Evolutionary conservation across 768 basidiomycete genomes (phyloP).

Genomic region (Lactarius psammicola): DNA sequence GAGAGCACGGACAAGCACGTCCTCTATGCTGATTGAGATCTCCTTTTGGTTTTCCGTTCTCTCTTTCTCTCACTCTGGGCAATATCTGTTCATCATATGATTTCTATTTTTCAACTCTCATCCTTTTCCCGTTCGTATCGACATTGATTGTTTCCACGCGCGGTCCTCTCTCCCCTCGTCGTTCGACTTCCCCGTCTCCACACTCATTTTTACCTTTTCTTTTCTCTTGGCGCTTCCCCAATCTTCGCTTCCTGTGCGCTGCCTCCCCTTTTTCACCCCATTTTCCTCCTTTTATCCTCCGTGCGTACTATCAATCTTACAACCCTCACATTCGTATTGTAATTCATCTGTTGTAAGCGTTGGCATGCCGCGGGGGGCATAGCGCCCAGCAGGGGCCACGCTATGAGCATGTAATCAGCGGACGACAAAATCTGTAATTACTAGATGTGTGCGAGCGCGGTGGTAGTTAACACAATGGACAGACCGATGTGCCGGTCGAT

Average conservation of each 20-base stretch:
- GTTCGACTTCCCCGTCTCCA: background rate
- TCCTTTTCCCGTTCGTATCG: background rate
- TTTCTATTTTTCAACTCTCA: background rate
- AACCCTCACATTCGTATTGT: slow-evolving; percentile 25
- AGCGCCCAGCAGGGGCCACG: slow-evolving; percentile 15
- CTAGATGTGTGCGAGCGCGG: slow-evolving; percentile 20
- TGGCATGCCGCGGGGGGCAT: slow-evolving; percentile 12
- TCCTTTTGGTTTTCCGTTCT: background rate
- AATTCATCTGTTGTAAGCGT: slow-evolving; percentile 26
- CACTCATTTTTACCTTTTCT: background rate
- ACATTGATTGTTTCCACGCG: slow-evolving; percentile 11
- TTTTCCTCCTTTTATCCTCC: background rate
- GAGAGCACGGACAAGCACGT: slow-evolving; percentile 79
- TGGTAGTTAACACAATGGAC: background rate
- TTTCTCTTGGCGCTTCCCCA: slow-evolving; percentile 4
- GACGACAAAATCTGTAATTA: slow-evolving; percentile 19
- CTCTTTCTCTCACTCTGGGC: background rate
- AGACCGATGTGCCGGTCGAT: no score
- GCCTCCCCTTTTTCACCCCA: background rate
- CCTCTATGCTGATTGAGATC: slow-evolving; percentile 66
- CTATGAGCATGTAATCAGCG: slow-evolving; percentile 24
- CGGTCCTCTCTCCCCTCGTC: slow-evolving; percentile 3
- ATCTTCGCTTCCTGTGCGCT: slow-evolving; percentile 19
- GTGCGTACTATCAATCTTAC: slow-evolving; percentile 20
- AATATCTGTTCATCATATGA: slow-evolving; percentile 20